Evolutionary conservation across 805 yeast species (phyloP).

Genomic region (Yarrowia phangngaensis): DNA sequence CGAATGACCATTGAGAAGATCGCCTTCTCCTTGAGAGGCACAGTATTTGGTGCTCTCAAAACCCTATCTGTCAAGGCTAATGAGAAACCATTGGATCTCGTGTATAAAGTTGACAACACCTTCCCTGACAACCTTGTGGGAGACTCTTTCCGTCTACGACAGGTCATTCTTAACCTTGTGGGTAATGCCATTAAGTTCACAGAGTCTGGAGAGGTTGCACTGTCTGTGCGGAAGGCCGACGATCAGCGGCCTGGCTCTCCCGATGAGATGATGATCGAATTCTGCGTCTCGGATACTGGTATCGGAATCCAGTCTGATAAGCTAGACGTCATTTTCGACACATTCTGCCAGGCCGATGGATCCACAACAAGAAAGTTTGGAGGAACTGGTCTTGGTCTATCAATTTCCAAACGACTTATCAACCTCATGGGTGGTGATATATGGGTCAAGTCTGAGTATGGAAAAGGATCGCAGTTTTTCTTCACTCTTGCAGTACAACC

Average conservation of each 20-base stretch:
- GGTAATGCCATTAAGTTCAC: conserved; percentile 91
- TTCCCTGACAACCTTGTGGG: conserved; percentile 86
- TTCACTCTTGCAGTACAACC: conserved; percentile 79
- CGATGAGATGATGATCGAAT: conserved; percentile 60
- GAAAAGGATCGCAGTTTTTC: conserved; percentile 76
- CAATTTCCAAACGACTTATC: conserved; percentile 81
- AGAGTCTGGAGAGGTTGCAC: conserved; percentile 72
- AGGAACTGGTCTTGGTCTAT: conserved; percentile 86
- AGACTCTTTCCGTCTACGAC: conserved; percentile 83
- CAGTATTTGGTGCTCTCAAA: conserved; percentile 85
- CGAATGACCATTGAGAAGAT: conserved; percentile 90
- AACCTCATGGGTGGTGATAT: conserved; percentile 92
- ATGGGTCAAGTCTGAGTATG: conserved; percentile 81
- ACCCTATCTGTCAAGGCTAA: conserved; percentile 87
- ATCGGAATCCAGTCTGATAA: conserved; percentile 86
- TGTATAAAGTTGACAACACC: conserved; percentile 77
- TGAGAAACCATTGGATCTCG: conserved; percentile 74
- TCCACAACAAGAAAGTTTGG: conserved; percentile 90
- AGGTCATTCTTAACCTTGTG: conserved; percentile 77
- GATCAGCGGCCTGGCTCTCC: conserved; percentile 39
- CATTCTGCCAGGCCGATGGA: conserved; percentile 91
- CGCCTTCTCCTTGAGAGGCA: conserved; percentile 79
- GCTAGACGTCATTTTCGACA: conserved; percentile 78
- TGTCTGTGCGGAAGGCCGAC: conserved; percentile 61
- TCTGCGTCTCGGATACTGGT: conserved; percentile 87